Evolutionary conservation across 2,329 filamentous ascomycete genomes (phyloP), one percentile per base, ranked within the genome.

Genomic region (Trichophyton equinum): DNA sequence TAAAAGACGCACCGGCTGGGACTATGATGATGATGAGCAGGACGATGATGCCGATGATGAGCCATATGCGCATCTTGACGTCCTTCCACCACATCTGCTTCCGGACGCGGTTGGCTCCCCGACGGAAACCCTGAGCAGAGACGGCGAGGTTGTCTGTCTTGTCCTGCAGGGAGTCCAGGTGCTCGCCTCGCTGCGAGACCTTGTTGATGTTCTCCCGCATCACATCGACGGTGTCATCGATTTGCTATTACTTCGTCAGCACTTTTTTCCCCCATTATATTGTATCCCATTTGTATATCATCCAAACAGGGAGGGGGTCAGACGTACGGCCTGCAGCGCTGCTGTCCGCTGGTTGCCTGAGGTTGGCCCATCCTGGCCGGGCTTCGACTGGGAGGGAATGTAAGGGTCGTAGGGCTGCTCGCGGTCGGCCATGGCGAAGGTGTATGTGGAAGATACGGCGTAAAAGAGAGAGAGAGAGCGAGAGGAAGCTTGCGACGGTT

Each of bases 81-180:
- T 97, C 92, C 83, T 97, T 97, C 92, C 91, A 97, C 92, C 92
- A 97, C 92, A 97, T 97, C 64, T 95, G 86, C 81, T 91, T 92
- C 76, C 94, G 86, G 68, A 99, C 92, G 70, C 90, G 82, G 81
- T 97, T 99, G 76, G 95, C 94, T 66, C 94, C 92, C 67, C 91
- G 87, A 71, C 91, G 89, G 84, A 99, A 99, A 65, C 90, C 91
- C 75, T 96, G 91, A 62, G 94, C 92, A 40, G 91, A 96, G 65
- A 87, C 85, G 63, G 91, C 91, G 67, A 99, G 82, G 77, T 95
- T 95, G 79, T 96, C 86, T 62, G 77, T 96, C 83, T 96, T 95
- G 76, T 94, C 88, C 78, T 95, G 89, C 64, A 96, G 84, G 57
- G 86, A 85, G 75, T 96, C 89, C 64, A 96, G 83, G 68, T 86